phyloP scores from a whole-genome alignment of 1,284 basidiomycete genomes.

The Ustilago loliicola region DNA sequence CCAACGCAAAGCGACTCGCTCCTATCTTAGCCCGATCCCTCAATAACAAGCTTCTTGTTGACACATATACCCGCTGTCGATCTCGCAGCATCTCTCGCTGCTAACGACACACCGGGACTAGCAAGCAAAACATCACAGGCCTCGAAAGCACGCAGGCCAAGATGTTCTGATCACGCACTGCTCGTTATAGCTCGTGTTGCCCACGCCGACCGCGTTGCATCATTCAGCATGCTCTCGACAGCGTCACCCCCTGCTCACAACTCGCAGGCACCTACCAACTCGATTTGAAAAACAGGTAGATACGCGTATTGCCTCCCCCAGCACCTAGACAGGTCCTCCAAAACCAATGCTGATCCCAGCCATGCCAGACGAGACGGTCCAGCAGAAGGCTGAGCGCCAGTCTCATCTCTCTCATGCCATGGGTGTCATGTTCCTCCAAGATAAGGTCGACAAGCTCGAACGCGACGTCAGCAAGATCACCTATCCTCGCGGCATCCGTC shows the following conservation, averaged over 20 bases:
- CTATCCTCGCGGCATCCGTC: constrained; percentile 35
- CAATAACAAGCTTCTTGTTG: background rate
- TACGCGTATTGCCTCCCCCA: background rate
- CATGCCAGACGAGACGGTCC: constrained; percentile 33
- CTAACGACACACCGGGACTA: background rate
- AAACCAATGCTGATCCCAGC: background rate
- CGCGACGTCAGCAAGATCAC: constrained; percentile 47
- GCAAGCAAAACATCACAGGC: background rate
- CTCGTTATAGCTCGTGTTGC: background rate
- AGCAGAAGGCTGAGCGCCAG: constrained; percentile 42
- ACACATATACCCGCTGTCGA: background rate
- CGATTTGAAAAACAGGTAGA: too few relatives aligned
- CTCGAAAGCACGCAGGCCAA: background rate
- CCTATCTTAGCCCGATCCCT: too few relatives aligned
- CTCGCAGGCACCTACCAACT: background rate
- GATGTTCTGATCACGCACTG: background rate
- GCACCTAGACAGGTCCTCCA: background rate
- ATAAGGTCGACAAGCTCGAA: constrained; percentile 60
- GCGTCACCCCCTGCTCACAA: background rate
- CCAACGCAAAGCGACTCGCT: too few relatives aligned
- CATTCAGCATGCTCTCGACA: background rate
- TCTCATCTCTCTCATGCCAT: constrained; percentile 57
- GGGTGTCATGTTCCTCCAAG: constrained; percentile 64
- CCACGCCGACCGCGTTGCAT: background rate
- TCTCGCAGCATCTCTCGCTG: background rate